Evolutionary conservation across 2,329 filamentous ascomycete genomes (phyloP).

Genomic region (Sclerotiophoma versabilis): DNA sequence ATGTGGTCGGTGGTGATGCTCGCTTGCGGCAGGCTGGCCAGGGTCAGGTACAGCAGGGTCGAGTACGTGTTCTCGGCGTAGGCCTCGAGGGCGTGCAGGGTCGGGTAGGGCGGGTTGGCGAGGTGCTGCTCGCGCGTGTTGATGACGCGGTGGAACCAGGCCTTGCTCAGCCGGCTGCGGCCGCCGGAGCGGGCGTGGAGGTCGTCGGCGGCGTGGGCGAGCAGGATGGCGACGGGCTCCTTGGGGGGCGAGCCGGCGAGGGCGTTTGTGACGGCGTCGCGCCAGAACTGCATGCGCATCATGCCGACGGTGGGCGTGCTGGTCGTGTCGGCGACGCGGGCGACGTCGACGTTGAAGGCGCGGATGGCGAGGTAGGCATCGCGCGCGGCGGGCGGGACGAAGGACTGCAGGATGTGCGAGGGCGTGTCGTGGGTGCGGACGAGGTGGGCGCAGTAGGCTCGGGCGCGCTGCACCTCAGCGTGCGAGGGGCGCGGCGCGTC

Average conservation of each 20-base stretch:
- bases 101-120: slow-evolving; percentile 81
- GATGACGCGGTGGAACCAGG: slow-evolving; percentile 72
- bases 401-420: slow-evolving; percentile 83
- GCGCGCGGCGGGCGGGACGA: slow-evolving; percentile 76
- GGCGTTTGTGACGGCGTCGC: slow-evolving; percentile 79
- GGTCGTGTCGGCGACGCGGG: slow-evolving; percentile 86
- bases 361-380: slow-evolving; percentile 90
- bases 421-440: slow-evolving; percentile 87
- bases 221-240: slow-evolving; percentile 87
- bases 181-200: slow-evolving; percentile 57
- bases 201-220: slow-evolving; percentile 74
- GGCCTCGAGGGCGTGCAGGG: slow-evolving; percentile 75
- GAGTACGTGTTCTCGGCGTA: slow-evolving; percentile 97
- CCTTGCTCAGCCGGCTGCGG: slow-evolving; percentile 60
- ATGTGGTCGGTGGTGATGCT: slow-evolving; percentile 90
- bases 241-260: slow-evolving; percentile 81
- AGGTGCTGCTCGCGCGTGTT: slow-evolving; percentile 82
- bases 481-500: slow-evolving; percentile 40
- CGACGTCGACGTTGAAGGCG: slow-evolving; percentile 90
- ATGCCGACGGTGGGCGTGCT: slow-evolving; percentile 85
- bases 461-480: slow-evolving; percentile 61
- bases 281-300: slow-evolving; percentile 95
- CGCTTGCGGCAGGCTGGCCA: slow-evolving; percentile 79
- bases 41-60: slow-evolving; percentile 85
- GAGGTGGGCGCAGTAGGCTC: slow-evolving; percentile 65